A percentile compares a stretch with the other conserved stretches of the same genome.
phyloP scores from a whole-genome alignment of 2,329 filamentous ascomycete genomes.

The Didymella exigua region DNA sequence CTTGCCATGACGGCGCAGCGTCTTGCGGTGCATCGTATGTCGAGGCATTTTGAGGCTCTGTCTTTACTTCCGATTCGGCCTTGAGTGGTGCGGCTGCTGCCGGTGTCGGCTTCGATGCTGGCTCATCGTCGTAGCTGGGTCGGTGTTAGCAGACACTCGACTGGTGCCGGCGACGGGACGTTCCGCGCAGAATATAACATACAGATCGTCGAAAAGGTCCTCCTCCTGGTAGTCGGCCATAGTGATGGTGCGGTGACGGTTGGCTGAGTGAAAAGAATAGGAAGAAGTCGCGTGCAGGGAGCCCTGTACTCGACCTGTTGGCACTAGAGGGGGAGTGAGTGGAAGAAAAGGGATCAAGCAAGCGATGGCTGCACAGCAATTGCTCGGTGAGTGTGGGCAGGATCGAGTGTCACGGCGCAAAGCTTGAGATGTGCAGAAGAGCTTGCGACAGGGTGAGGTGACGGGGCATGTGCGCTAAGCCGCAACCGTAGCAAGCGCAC shows the following conservation, averaged over 20 bases:
- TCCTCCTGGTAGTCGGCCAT: slow-evolving; percentile 77
- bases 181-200: slow-evolving; percentile 50
- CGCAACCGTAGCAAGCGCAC: neutral
- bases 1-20: slow-evolving; percentile 27
- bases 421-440: slow-evolving; percentile 5
- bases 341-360: neutral
- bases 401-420: slow-evolving; percentile 2
- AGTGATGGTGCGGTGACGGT: neutral
- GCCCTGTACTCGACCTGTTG: neutral
- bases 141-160: slow-evolving; percentile 18
- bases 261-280: neutral
- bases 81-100: slow-evolving; percentile 26
- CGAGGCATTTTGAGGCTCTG: slow-evolving; percentile 26
- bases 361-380: neutral
- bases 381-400: neutral
- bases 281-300: neutral
- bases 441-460: slow-evolving; percentile 7
- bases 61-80: slow-evolving; percentile 30
- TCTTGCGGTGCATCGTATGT: slow-evolving; percentile 25
- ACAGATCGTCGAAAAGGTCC: slow-evolving; percentile 96
- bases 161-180: neutral
- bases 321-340: neutral
- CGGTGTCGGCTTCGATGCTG: slow-evolving; percentile 37
- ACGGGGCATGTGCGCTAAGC: slow-evolving; percentile 3
- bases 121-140: slow-evolving; percentile 50